Percentiles rank a stretch among this genome's conserved stretches.
These are phyloP conservation scores for Sphagnum tenellum DNA, from an alignment of 225 moss, liverwort and hornwort species.

Conservation along the genomic window DNA sequence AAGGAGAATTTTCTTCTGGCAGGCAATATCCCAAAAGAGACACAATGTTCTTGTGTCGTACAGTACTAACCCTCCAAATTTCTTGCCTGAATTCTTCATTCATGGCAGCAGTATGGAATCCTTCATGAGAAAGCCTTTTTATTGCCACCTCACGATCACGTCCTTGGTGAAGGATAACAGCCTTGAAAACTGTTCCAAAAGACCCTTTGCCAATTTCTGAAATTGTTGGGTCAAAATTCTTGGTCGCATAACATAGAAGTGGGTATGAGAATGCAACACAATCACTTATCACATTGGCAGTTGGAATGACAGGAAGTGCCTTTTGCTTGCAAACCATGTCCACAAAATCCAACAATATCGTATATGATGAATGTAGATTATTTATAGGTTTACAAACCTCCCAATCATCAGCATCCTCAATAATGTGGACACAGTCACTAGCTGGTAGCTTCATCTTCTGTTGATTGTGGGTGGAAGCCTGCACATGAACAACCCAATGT, in stretches of 20 bases:
- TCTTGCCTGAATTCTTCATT: background rate
- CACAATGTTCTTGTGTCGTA: constrained; percentile 2
- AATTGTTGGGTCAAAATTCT: background rate
- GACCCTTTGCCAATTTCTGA: background rate
- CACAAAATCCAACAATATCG: no score
- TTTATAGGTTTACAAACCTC: no score
- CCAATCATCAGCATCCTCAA: no score
- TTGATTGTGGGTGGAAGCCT: no score
- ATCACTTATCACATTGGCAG: background rate
- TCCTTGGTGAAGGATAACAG: background rate
- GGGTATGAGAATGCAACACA: background rate
- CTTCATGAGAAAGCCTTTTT: background rate
- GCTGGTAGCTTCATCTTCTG: no score
- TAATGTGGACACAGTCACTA: no score
- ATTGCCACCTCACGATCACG: background rate
- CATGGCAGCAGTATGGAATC: no score
- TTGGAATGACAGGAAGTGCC: background rate
- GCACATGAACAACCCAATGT: no score
- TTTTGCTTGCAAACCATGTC: no score
- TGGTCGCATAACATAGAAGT: background rate
- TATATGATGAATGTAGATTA: no score
- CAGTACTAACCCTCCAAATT: background rate
- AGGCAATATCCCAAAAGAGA: background rate
- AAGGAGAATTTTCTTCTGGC: background rate
- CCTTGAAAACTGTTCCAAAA: background rate